Base-by-base conservation (phyloP, 495 filamentous ascomycete species). In the Extremus antarcticus region DNA sequence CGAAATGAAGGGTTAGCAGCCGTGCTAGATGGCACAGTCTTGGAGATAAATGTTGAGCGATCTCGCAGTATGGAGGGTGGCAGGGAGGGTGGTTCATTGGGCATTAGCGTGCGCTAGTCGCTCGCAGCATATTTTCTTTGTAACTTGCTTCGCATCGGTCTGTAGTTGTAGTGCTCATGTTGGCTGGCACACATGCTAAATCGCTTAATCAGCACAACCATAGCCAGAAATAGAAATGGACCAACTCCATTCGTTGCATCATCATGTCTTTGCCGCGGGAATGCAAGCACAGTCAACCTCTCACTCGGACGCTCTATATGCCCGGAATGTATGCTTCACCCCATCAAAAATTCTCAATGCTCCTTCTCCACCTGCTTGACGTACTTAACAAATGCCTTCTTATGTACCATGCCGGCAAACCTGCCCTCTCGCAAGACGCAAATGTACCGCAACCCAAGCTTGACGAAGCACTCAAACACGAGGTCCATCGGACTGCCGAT, bases 381-480 rank as follows among this genome's bases (percentile, higher is more conserved):
- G 67, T 90, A 95, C 70, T 89, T 94, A 50, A 95, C 91, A 73
- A 98, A 98, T 20, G 82, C 80, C 73, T 98, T 98, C 73, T 96
- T 98, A 70, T 98, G 92, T 22, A 82, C 87, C 73, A 98, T 76
- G 52, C 92, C 92, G 1, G 87, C 87, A 70, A 87, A 97, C 35
- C 81, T 77, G 20, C 92, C 92, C 63, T 94, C 81, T 39, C 74
- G 78, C 22, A 94, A 69, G 19, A 95, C 90, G 70, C 92, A 97
- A 43, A 98, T 82, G 68, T 96, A 97, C 53, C 92, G 76, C 56
- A 98, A 67, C 0, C 92, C 92, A 17, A 98, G 72, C 68, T 98
- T 98, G 43, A 88, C 88, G 71, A 97, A 98, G 62, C 88, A 94
- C 66, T 98, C 91, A 60, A 95, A 96, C 39, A 95, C 92, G 50